Base-by-base conservation (phyloP, 805 yeast species). In the Saccharomycopsis schoenii region DNA sequence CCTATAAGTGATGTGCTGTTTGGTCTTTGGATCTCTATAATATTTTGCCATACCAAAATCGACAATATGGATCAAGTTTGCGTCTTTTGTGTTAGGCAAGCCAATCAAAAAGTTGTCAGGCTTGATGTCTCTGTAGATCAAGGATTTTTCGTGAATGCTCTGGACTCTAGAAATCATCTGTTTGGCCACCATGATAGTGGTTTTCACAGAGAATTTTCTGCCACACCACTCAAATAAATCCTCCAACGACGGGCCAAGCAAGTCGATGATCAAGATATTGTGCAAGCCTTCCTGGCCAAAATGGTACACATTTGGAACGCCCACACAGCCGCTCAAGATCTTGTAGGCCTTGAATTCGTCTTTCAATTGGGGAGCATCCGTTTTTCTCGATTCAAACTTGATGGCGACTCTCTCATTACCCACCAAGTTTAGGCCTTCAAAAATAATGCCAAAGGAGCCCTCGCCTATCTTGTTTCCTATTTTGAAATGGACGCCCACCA, bases 161-260 rank as follows among this genome's bases (percentile, higher is more conserved):
- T 85, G 86, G 29, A 88, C 84, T 65, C 88, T 73, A 57, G 79
- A 76, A 66, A 88, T 83, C 96, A 88, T 88, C 71, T 88, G 94
- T 63, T 82, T 83, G 21, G 92, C 89, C 56, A 86, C 78, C 69
- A 84, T 85, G 41, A 86, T 86, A 17, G 86, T 88, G 2, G 94
- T 86, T 70, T 86, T 83, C 50, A 83, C 80, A 51, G 85, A 78
- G 67, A 88, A 88, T 65, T 81, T 80, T 61, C 94, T 77, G 2
- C 91, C 91, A 75, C 96, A 88, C 96, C 96, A 88, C 70, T 88
- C 96, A 73, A 88, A 88, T 67, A 88, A 75, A 73, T 88, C 96
- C 69, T 88, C 96, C 62, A 88, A 73, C 1, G 93, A 86, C 0
- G 96, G 94, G 2, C 96, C 89, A 63, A 88, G 76, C 61, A 88